These are phyloP conservation scores for Prunus salicina DNA, from an alignment of 306 rosid species.

Conservation along the genomic window DNA sequence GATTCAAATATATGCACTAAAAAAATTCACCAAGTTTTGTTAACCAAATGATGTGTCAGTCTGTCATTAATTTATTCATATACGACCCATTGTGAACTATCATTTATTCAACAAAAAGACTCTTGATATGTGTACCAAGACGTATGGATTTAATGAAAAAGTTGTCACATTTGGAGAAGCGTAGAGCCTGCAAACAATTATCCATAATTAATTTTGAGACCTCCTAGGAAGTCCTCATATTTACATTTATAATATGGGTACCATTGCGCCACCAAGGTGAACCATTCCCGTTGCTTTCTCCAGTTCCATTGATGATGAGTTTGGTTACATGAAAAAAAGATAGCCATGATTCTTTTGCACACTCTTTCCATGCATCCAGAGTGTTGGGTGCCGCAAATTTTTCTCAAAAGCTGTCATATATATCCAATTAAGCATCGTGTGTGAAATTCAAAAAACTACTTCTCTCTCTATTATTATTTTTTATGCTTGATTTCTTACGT, in stretches of 20 bases:
- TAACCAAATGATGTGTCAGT: too few species aligned
- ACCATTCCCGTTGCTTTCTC: conserved; percentile 18
- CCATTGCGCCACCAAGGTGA: conserved; percentile 3
- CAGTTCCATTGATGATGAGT: conserved; percentile 1
- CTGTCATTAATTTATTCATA: too few species aligned
- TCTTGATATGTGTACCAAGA: too few species aligned
- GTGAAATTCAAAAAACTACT: too few species aligned
- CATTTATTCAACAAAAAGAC: too few species aligned
- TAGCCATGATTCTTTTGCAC: neutral
- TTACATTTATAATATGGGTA: too few species aligned
- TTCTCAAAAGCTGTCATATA: neutral
- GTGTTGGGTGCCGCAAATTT: neutral
- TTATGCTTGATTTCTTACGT: neutral
- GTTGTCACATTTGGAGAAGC: neutral
- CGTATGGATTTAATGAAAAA: too few species aligned
- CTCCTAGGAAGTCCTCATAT: neutral
- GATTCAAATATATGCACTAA: too few species aligned
- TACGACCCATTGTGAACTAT: too few species aligned
- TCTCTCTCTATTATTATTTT: too few species aligned
- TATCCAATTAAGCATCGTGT: too few species aligned
- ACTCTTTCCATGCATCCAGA: neutral
- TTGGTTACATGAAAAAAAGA: neutral
- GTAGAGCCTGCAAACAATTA: conserved; percentile 28
- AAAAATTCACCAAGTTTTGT: too few species aligned
- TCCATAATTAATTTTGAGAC: neutral